Conservation (phyloP, 2,329 filamentous ascomycete species). For the Catunica adiposa region DNA sequence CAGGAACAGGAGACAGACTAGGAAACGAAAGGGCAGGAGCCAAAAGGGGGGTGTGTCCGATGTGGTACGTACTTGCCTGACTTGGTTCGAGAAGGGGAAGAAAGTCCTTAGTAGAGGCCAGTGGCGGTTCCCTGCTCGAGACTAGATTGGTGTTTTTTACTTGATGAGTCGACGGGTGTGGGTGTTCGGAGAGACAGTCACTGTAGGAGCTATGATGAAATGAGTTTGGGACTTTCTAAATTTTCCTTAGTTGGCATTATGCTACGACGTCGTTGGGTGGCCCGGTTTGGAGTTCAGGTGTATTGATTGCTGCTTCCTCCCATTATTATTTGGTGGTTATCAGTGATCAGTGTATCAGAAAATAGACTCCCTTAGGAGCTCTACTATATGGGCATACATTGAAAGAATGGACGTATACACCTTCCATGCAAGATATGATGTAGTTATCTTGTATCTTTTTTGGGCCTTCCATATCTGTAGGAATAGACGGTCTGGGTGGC, state of each 20-base stretch:
- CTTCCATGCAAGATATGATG: too few relatives aligned
- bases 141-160: background rate
- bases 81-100: background rate
- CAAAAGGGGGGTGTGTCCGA: slow-evolving; percentile 8
- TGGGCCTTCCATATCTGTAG: too few relatives aligned
- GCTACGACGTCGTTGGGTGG: background rate
- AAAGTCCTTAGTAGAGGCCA: background rate
- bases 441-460: too few relatives aligned
- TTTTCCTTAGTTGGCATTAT: background rate
- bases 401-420: too few relatives aligned
- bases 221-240: background rate
- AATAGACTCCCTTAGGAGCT: too few relatives aligned
- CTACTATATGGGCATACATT: too few relatives aligned
- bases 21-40: slow-evolving; percentile 6
- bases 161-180: background rate
- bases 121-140: background rate
- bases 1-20: slow-evolving; percentile 1
- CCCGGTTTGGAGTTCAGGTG: background rate
- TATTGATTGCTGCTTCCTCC: too few relatives aligned
- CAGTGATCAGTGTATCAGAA: too few relatives aligned
- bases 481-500: too few relatives aligned
- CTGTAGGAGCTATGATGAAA: background rate
- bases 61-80: background rate
- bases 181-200: background rate
- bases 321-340: too few relatives aligned